Evolutionary conservation across 805 yeast species (phyloP).

Genomic region (Saturnispora gosingensis): DNA sequence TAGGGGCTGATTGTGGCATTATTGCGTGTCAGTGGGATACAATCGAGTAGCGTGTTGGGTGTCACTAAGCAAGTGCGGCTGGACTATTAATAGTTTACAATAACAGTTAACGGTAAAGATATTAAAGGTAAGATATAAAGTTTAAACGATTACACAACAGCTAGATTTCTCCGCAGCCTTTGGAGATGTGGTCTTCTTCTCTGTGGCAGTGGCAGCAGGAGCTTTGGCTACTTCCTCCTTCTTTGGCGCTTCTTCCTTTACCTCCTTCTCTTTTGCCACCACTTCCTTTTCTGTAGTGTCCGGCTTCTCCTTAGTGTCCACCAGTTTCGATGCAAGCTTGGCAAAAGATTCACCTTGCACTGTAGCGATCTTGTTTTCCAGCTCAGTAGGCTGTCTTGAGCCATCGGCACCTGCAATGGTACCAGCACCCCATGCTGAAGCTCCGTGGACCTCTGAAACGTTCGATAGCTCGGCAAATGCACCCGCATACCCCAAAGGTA

Average conservation of each 20-base stretch:
- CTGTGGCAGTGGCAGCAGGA: neutral
- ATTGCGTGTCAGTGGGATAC: neutral
- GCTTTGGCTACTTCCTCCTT: neutral
- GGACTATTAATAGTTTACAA: neutral
- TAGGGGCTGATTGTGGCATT: neutral
- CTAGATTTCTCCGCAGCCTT: neutral
- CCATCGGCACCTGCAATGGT: slow-evolving; percentile 71
- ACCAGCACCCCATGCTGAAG: slow-evolving; percentile 85
- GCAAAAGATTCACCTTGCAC: slow-evolving; percentile 63
- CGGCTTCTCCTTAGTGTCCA: neutral
- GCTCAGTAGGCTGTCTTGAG: slow-evolving; percentile 52
- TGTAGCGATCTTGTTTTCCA: slow-evolving; percentile 55
- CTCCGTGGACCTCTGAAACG: slow-evolving; percentile 64
- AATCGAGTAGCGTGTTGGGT: neutral
- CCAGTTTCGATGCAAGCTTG: slow-evolving; percentile 31
- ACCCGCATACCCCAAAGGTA: slow-evolving; percentile 68
- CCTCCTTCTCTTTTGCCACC: neutral
- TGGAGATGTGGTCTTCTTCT: neutral
- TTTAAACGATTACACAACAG: slow-evolving; percentile 8
- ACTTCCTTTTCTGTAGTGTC: neutral
- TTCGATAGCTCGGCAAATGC: slow-evolving; percentile 45
- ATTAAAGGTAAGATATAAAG: neutral
- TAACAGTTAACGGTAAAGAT: neutral
- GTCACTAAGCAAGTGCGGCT: neutral
- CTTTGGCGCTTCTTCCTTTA: neutral